Conservation (phyloP, 441 rosid genomes). For the Syzygium malaccense region DNA sequence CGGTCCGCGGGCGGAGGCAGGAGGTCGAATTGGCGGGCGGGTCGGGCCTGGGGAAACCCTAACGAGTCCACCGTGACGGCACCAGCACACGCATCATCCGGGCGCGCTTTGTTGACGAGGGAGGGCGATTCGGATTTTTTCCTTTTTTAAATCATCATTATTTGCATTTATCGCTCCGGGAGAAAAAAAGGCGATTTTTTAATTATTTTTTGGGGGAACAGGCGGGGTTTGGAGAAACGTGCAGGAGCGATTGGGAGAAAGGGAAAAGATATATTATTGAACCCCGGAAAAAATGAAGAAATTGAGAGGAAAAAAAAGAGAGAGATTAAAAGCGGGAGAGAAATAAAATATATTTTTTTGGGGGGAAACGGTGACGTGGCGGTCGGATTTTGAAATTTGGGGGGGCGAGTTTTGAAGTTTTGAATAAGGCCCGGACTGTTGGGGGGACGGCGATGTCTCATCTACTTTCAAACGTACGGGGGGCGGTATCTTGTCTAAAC, state of each 20-base stretch:
- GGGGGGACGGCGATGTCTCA: neutral
- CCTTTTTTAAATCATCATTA: neutral
- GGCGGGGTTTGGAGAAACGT: neutral
- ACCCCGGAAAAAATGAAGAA: neutral
- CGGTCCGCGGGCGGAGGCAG: neutral
- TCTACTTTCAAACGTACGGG: neutral
- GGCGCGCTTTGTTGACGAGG: neutral
- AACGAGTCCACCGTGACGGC: constrained; percentile 2
- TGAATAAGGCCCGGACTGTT: neutral
- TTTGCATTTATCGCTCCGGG: neutral
- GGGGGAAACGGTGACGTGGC: neutral
- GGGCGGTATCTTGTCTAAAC: too few species aligned
- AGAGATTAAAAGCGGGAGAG: neutral
- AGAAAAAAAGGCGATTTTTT: neutral
- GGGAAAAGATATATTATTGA: neutral
- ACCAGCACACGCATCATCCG: neutral
- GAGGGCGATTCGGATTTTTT: neutral
- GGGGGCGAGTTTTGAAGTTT: neutral
- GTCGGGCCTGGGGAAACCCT: constrained; percentile 62
- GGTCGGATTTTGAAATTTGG: neutral
- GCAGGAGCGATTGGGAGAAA: neutral
- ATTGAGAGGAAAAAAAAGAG: neutral
- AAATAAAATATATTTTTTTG: neutral
- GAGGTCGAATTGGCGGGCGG: constrained; percentile 58
- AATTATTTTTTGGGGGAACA: neutral